Base-by-base conservation (phyloP, 2,329 filamentous ascomycete species). In the Claviceps humidiphila region DNA sequence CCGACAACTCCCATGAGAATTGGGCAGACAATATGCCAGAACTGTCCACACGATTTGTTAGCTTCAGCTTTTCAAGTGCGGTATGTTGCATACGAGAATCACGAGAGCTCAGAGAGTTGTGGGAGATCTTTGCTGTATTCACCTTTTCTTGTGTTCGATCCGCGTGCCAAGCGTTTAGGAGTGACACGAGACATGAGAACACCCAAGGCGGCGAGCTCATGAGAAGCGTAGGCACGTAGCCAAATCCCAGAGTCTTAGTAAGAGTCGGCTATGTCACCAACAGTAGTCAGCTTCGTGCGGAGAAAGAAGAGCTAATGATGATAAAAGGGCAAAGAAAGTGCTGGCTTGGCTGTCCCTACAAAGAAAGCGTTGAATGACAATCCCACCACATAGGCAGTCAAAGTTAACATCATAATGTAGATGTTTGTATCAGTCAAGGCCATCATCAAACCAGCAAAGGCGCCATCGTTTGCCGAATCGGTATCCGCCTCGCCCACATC, bases 321-420 rank as follows among this genome's bases (percentile, higher is more conserved):
- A 16, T n/a, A 7, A 1, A 5, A 9, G 5, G 5, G 37, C 6
- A 44, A 7, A 26, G 2, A 16, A 5, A 17, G 22, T 2, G 22
- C 14, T 13, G 2, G 8, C 5, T 1, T 13, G 67, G 62, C 3
- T 8, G 30, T 30, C 30, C 30, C 30, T 59, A 71, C 68, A 63
- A 80, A 80, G 63, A 79, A 82, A 42, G 75, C 76, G 56, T 80
- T 80, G 63, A 46, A 46, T 16, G 76, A 76, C 41, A 72, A 63
- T 2, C 79, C 78, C 5, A 81, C 71, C 7, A 82, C 77, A 55
- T 82, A 82, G 3, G 78, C 76, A 3, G 76, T 78, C 53, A 82
- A 76, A 1, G 77, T 78, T 6, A 82, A 52, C 73, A 81, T 81
- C 75, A 83, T 77, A 54, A 83, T 59, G 59, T 81, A 84, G 55